Base-by-base conservation (phyloP, 2,329 filamentous ascomycete species). In the Aspergillus eucalypticola region DNA sequence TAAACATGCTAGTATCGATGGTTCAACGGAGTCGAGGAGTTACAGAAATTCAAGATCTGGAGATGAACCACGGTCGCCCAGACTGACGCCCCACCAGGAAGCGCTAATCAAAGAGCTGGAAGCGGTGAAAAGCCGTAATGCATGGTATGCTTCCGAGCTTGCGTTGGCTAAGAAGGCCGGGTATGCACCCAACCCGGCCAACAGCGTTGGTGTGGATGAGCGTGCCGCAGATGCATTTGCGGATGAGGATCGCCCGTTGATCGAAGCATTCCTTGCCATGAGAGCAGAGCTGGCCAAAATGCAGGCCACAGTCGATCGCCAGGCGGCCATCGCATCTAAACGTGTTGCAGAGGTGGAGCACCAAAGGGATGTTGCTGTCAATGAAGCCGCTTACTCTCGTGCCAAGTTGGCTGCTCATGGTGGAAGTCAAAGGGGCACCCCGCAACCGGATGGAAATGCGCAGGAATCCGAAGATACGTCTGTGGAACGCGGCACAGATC, bases 61-160 rank as follows among this genome's bases (percentile, higher is more conserved):
- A 10, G 79, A 81, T 32, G 79, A 80, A 60, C 79, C 79, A 38
- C 73, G 75, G 13, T 81, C 79, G 8, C 79, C 79, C 10, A 75
- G 76, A 41, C 64, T 81, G 41, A 80, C 75, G 3, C 71, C 78
- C 68, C 66, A 82, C 54, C 80, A 82, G 63, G 86, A 85, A 64
- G 88, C 90, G 0, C 76, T 97, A 11, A 82, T 91, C 13, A 94
- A 95, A 73, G 95, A 99, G 73, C 82, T 99, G 2, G 94, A 99
- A 72, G 83, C 87, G 8, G 85, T 89, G 3, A 91, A 91, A 69
- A 95, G 90, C 71, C 87, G 90, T 54, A 98, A 96, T 76, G 94
- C 94, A 0, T 99, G 95, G 95, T 97, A 96, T 75, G 92, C 92
- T 7, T 97, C 94, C 0, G 95, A 99, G 76, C 82, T 99, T 49